A percentile compares a stretch with the other conserved stretches of the same genome.
These are phyloP conservation scores for Penicillium paneum DNA, from an alignment of 2,329 filamentous ascomycete species.

Conservation along the genomic window DNA sequence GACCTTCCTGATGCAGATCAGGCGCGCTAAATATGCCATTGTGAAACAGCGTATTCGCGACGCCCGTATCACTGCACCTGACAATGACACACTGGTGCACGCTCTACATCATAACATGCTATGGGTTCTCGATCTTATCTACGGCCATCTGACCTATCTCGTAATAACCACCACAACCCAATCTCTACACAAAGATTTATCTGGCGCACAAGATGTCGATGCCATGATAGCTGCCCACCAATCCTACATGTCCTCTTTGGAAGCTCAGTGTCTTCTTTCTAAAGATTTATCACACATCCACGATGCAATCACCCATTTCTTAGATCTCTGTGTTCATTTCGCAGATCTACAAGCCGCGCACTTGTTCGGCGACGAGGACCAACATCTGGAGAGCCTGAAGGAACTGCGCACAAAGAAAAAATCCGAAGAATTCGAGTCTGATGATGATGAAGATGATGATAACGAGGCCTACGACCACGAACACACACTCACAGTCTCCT, in stretches of 20 bases:
- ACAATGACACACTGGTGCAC: slow-evolving; percentile 38
- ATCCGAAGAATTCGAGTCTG: slow-evolving; percentile 17
- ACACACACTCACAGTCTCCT: slow-evolving; percentile 41
- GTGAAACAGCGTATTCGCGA: slow-evolving; percentile 49
- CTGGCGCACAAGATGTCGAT: slow-evolving; percentile 68
- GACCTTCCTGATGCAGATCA: slow-evolving; percentile 72
- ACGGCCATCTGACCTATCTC: slow-evolving; percentile 71
- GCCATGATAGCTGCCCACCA: slow-evolving; percentile 72
- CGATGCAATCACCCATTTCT: slow-evolving; percentile 67
- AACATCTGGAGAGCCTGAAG: background rate
- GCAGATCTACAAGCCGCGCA: slow-evolving; percentile 56
- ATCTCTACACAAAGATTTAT: slow-evolving; percentile 58
- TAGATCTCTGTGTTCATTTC: slow-evolving; percentile 71
- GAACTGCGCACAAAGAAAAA: slow-evolving; percentile 2
- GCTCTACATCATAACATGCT: slow-evolving; percentile 65
- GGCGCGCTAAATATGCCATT: slow-evolving; percentile 66
- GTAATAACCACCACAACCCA: slow-evolving; percentile 62
- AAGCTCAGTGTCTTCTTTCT: slow-evolving; percentile 68
- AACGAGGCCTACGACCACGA: slow-evolving; percentile 32
- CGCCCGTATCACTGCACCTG: slow-evolving; percentile 25
- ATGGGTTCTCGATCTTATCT: slow-evolving; percentile 73
- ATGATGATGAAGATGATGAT: slow-evolving; percentile 11
- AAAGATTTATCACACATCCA: slow-evolving; percentile 66
- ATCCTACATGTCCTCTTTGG: slow-evolving; percentile 59
- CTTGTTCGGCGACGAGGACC: slow-evolving; percentile 27